These are phyloP conservation scores for Geranium incanum DNA, from an alignment of 441 rosid species.

Conservation along the genomic window DNA sequence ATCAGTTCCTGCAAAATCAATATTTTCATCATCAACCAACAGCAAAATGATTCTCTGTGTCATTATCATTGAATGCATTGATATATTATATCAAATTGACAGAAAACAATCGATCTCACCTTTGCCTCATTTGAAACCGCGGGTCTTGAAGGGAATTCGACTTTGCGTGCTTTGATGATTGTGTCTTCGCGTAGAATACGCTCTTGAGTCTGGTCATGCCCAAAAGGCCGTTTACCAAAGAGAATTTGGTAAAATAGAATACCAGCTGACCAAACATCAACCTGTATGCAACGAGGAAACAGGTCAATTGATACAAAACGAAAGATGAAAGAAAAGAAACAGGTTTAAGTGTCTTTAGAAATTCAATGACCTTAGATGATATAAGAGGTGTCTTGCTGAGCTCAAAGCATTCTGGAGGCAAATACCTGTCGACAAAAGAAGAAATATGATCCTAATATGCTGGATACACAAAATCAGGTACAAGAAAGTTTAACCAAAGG, in stretches of 20 bases:
- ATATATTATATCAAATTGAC: not conserved
- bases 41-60: not conserved
- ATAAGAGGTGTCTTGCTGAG: conserved; percentile 82
- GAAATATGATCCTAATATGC: conserved; percentile 7
- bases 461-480: not conserved
- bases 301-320: not conserved
- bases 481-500: not conserved
- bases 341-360: conserved; percentile 5
- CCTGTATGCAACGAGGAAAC: conserved; percentile 42
- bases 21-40: not conserved
- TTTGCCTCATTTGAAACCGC: conserved; percentile 88
- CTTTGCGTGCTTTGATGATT: conserved; percentile 90
- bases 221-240: conserved; percentile 92
- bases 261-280: conserved; percentile 98
- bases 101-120: conserved; percentile 34
- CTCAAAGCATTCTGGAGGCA: conserved; percentile 99
- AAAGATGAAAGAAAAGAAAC: conserved; percentile 1
- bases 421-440: conserved; percentile 51
- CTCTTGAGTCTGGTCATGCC: conserved; percentile 97
- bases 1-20: conserved; percentile 63
- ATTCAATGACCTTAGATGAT: conserved; percentile 68
- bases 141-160: conserved; percentile 93
- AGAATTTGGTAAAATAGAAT: conserved; percentile 92
- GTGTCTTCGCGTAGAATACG: conserved; percentile 92
- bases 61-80: too few relatives aligned